Conservation (phyloP, 768 basidiomycete species). For the Paxillus ammoniavirescens region DNA sequence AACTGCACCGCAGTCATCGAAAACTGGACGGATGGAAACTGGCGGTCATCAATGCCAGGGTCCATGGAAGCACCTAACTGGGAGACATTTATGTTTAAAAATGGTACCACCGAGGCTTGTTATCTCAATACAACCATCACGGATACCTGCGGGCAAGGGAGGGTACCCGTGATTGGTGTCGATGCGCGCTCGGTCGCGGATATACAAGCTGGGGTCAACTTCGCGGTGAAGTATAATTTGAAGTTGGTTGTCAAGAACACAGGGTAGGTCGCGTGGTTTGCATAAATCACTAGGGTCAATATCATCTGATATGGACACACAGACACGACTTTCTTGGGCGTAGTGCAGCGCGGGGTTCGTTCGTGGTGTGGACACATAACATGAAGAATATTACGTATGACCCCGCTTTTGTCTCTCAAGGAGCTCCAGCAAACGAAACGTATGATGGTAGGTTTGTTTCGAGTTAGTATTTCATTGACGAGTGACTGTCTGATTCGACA, state of each 20-base stretch:
- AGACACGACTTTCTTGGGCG: constrained; percentile 44
- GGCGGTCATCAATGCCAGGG: constrained; percentile 42
- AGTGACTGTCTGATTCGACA: constrained; percentile 4
- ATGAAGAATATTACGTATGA: constrained; percentile 39
- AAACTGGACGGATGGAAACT: constrained; percentile 33
- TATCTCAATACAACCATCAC: constrained; percentile 32
- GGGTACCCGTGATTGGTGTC: constrained; percentile 24
- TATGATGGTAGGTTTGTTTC: constrained; percentile 22
- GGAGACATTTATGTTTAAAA: constrained; percentile 35
- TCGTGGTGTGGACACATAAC: constrained; percentile 44
- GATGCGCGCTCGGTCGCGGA: constrained; percentile 23
- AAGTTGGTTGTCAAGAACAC: constrained; percentile 28
- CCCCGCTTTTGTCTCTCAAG: constrained; percentile 31
- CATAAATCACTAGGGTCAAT: not conserved
- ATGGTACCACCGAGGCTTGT: constrained; percentile 42
- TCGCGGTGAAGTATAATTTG: constrained; percentile 20
- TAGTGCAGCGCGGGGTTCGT: constrained; percentile 36
- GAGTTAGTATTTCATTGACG: not conserved
- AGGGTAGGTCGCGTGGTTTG: constrained; percentile 13
- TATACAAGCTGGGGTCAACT: constrained; percentile 24
- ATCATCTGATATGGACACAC: not conserved
- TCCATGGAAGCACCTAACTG: constrained; percentile 36
- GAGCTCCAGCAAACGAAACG: constrained; percentile 19
- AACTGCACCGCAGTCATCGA: constrained; percentile 35
- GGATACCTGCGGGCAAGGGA: constrained; percentile 21